phyloP scores from a whole-genome alignment of 2,329 filamentous ascomycete species.

The Neoarthrinium moseri region DNA sequence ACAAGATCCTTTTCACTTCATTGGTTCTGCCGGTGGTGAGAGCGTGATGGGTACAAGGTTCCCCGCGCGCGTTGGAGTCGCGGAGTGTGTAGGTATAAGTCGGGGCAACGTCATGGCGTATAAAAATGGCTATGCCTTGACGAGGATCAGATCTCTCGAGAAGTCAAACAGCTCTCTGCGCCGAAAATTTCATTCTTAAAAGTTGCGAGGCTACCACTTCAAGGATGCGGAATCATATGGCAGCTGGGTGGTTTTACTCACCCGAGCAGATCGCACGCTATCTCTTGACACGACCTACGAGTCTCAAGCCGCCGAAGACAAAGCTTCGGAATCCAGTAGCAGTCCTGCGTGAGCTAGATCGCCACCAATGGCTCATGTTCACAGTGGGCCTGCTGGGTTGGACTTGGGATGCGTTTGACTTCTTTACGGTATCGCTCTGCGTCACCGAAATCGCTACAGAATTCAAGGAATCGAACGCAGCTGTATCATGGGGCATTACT shows the following conservation, averaged over 20 bases:
- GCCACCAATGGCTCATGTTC: conserved; percentile 29
- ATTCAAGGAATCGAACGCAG: conserved; percentile 53
- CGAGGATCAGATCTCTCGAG: too few species aligned
- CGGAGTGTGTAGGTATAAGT: too few species aligned
- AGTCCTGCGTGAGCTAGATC: conserved; percentile 24
- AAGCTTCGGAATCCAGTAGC: conserved; percentile 23
- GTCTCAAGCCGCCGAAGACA: conserved; percentile 28
- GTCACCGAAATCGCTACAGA: conserved; percentile 50
- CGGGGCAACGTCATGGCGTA: too few species aligned
- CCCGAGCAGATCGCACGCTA: conserved; percentile 29
- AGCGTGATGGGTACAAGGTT: too few species aligned
- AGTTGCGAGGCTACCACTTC: too few species aligned
- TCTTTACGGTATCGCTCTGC: conserved; percentile 63
- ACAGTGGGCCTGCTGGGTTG: conserved; percentile 20
- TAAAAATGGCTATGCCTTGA: too few species aligned
- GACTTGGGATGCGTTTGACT: conserved; percentile 66
- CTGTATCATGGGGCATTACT: conserved; percentile 65
- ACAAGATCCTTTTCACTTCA: too few species aligned
- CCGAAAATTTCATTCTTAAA: too few species aligned
- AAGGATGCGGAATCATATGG: conserved; percentile 20
- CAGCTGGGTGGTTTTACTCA: conserved; percentile 23
- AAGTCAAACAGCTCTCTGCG: too few species aligned
- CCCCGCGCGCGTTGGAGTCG: too few species aligned
- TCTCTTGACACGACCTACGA: conserved; percentile 29
- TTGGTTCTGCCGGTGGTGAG: too few species aligned